phyloP scores from a whole-genome alignment of 176 grass and related monocot genomes.

The Musa itinerans region DNA sequence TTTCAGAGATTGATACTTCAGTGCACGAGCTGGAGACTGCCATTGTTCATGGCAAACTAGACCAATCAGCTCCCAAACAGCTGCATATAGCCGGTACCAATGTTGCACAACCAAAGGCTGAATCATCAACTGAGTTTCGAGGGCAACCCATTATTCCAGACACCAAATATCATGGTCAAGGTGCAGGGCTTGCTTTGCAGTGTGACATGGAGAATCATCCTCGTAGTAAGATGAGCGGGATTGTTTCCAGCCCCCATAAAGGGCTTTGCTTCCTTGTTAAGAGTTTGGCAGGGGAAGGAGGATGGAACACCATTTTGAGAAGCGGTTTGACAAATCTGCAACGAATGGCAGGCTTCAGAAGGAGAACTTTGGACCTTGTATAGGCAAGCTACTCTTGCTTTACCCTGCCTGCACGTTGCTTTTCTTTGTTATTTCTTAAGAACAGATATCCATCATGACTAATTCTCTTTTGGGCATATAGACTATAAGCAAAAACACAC shows the following conservation, averaged over 20 bases:
- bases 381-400: conserved; percentile 40
- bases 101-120: too few species aligned
- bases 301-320: conserved; percentile 74
- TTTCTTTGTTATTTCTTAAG: conserved; percentile 1
- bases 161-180: conserved; percentile 31
- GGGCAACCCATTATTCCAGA: conserved; percentile 4
- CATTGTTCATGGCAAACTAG: too few species aligned
- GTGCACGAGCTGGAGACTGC: too few species aligned
- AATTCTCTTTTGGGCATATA: not conserved
- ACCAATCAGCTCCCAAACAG: not conserved
- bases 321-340: conserved; percentile 63
- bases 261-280: conserved; percentile 80
- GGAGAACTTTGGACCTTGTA: conserved; percentile 92
- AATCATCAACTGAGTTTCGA: too few species aligned
- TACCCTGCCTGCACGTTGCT: not conserved
- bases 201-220: conserved; percentile 28
- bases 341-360: conserved; percentile 45
- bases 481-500: not conserved
- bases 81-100: not conserved
- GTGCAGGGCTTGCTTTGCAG: conserved; percentile 44
- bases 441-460: not conserved
- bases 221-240: conserved; percentile 38
- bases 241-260: conserved; percentile 55
- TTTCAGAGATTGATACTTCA: too few species aligned
- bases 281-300: conserved; percentile 57